Percentiles rank a stretch among this genome's conserved stretches.
Evolutionary conservation across 2,329 filamentous ascomycete species (phyloP).

Genomic region (Colletotrichum tropicale): DNA sequence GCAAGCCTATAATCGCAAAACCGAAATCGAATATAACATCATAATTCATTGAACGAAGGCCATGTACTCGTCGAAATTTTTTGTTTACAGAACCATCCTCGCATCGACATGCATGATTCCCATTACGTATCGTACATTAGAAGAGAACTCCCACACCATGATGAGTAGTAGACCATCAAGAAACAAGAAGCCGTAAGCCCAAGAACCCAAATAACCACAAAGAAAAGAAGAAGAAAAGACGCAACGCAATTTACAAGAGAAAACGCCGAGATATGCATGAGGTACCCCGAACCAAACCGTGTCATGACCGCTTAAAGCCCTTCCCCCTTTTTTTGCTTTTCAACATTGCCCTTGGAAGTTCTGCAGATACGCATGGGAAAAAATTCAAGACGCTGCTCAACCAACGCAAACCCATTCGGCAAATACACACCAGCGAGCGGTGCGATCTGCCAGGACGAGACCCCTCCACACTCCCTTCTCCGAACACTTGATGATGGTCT

Average conservation of each 20-base stretch:
- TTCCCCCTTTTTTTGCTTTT: not conserved
- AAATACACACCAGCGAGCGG: slow-evolving; percentile 90
- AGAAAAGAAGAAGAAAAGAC: not conserved
- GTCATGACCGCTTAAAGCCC: not conserved
- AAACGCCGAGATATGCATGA: slow-evolving; percentile 22
- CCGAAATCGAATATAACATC: not conserved
- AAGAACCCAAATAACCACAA: not conserved
- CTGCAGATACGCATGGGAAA: not conserved
- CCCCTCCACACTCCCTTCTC: slow-evolving; percentile 83
- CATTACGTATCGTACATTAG: slow-evolving; percentile 21
- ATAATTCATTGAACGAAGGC: slow-evolving; percentile 1
- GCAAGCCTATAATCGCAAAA: no score
- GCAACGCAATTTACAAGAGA: not conserved
- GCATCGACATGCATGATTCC: slow-evolving; percentile 16
- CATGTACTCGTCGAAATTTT: slow-evolving; percentile 17
- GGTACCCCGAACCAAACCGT: not conserved
- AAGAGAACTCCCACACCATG: slow-evolving; percentile 11
- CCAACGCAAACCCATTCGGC: slow-evolving; percentile 76
- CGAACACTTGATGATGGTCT: slow-evolving; percentile 89
- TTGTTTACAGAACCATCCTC: slow-evolving; percentile 20
- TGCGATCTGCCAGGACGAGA: slow-evolving; percentile 81
- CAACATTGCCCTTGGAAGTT: not conserved
- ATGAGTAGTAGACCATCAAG: not conserved
- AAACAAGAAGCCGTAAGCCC: not conserved
- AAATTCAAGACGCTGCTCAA: slow-evolving; percentile 4